Conservation (phyloP, 331 rosid species). For the Acacia pycnantha region DNA sequence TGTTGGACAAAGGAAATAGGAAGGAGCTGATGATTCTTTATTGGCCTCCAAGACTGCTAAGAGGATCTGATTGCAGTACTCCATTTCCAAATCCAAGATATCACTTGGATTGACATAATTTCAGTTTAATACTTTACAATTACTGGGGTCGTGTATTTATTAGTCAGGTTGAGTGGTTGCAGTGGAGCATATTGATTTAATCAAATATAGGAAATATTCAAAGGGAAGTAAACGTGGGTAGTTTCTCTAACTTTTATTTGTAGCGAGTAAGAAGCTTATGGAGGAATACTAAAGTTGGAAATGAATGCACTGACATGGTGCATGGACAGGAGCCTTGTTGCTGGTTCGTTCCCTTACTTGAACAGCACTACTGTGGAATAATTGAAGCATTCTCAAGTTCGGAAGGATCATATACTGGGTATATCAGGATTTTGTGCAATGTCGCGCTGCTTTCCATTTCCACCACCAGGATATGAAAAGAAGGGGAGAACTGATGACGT, state of each 20-base stretch:
- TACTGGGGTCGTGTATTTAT: background rate
- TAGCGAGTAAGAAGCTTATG: constrained; percentile 39
- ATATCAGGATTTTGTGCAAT: constrained; percentile 73
- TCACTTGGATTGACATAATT: constrained; percentile 43
- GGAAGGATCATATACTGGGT: constrained; percentile 49
- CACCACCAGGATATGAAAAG: constrained; percentile 94
- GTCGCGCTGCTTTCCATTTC: constrained; percentile 99
- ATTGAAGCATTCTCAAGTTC: constrained; percentile 44
- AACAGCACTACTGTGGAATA: constrained; percentile 58
- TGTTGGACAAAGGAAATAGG: constrained; percentile 33
- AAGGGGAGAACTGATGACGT: constrained; percentile 64
- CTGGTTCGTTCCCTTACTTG: constrained; percentile 78
- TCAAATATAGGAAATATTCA: constrained; percentile 1
- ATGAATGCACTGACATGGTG: constrained; percentile 97
- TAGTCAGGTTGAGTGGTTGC: constrained; percentile 24
- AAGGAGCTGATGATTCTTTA: constrained; percentile 41
- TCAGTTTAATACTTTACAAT: constrained; percentile 25
- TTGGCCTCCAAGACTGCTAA: constrained; percentile 35
- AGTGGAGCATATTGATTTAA: constrained; percentile 7
- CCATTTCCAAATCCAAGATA: constrained; percentile 42
- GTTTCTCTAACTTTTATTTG: constrained; percentile 34
- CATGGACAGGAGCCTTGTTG: constrained; percentile 94
- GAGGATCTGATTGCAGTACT: constrained; percentile 42
- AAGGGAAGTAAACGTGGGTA: constrained; percentile 8
- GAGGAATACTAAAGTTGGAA: constrained; percentile 71